Conservation (phyloP, 495 filamentous ascomycete species). For the Penicillium paxilli region DNA sequence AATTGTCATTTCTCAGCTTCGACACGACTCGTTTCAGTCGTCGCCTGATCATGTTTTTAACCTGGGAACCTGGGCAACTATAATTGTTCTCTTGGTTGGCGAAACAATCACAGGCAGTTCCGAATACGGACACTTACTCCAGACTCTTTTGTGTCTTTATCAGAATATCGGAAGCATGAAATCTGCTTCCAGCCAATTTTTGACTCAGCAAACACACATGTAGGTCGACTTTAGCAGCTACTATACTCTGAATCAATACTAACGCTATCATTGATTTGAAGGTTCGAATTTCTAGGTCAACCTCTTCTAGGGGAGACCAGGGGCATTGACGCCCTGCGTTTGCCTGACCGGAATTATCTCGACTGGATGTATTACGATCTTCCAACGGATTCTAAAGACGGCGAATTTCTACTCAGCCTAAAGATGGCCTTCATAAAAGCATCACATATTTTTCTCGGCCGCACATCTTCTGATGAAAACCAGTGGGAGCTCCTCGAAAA, state of each 20-base stretch:
- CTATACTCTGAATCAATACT: not conserved
- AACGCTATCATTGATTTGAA: not conserved
- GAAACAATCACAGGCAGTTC: slow-evolving; percentile 25
- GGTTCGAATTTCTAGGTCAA: slow-evolving; percentile 21
- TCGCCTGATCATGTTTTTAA: slow-evolving; percentile 19
- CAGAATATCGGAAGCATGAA: slow-evolving; percentile 4
- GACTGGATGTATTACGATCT: slow-evolving; percentile 16
- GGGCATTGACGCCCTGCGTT: slow-evolving; percentile 6
- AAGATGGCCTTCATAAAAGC: slow-evolving; percentile 16
- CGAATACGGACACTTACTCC: slow-evolving; percentile 18
- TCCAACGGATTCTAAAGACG: slow-evolving; percentile 13
- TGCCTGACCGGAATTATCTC: slow-evolving; percentile 8
- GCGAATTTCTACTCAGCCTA: slow-evolving; percentile 6
- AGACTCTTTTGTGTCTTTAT: slow-evolving; percentile 11
- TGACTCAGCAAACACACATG: slow-evolving; percentile 19
- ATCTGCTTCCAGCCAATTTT: slow-evolving; percentile 4
- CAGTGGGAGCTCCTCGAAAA: slow-evolving; percentile 18
- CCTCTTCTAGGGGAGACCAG: slow-evolving; percentile 10
- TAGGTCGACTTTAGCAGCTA: not conserved
- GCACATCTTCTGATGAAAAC: slow-evolving; percentile 8
- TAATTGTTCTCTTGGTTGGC: slow-evolving; percentile 23
- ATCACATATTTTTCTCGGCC: slow-evolving; percentile 19
- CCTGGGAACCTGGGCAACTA: slow-evolving; percentile 18
- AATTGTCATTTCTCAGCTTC: slow-evolving; percentile 16
- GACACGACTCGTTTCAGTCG: slow-evolving; percentile 10